These are phyloP conservation scores for Ulvella scutata DNA, from an alignment of 139 green algal genomes.

Conservation along the genomic window DNA sequence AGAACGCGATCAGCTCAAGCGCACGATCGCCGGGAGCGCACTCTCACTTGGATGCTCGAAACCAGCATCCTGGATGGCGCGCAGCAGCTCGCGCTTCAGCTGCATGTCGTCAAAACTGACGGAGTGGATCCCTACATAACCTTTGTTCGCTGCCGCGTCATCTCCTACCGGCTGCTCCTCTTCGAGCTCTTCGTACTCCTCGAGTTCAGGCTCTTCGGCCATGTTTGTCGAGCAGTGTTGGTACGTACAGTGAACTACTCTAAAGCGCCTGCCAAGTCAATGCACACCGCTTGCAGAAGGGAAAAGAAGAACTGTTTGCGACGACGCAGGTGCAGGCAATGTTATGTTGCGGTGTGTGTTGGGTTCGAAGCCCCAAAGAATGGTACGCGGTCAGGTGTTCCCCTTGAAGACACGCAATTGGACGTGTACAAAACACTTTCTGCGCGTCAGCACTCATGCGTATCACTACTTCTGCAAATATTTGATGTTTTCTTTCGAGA, in stretches of 20 bases:
- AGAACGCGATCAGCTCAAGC: background rate
- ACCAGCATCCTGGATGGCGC: slow-evolving; percentile 90
- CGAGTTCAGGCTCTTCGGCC: background rate
- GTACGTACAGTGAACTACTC: no score
- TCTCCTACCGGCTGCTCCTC: background rate
- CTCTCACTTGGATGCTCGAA: slow-evolving; percentile 99
- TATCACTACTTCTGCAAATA: background rate
- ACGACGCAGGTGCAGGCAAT: no score
- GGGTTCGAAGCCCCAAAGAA: no score
- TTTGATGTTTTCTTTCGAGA: no score
- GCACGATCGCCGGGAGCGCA: slow-evolving; percentile 19
- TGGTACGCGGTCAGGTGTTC: no score
- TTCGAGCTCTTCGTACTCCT: background rate
- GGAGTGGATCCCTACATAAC: slow-evolving; percentile 92
- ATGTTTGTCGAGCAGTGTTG: no score
- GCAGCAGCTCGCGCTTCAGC: slow-evolving; percentile 85
- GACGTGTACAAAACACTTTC: no score
- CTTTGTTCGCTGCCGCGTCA: slow-evolving; percentile 57
- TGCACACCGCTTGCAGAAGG: no score
- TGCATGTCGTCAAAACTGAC: slow-evolving; percentile 97
- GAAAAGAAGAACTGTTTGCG: no score
- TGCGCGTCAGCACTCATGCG: background rate
- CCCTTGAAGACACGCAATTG: no score
- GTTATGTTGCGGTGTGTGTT: no score
- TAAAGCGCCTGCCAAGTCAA: no score